Evolutionary conservation across 148 eudicot genomes (phyloP).

Genomic region (Simmondsia chinensis): DNA sequence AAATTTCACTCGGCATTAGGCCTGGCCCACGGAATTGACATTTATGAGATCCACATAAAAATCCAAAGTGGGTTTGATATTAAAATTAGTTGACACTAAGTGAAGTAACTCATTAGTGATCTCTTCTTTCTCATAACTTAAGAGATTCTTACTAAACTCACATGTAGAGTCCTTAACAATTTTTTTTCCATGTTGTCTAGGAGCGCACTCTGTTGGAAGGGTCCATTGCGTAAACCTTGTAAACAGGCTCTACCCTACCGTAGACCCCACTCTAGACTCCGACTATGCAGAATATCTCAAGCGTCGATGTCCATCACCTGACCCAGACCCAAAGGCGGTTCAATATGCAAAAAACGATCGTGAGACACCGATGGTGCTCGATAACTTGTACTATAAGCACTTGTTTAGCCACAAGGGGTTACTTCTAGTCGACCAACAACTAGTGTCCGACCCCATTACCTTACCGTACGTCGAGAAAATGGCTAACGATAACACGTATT

Average conservation of each 20-base stretch:
- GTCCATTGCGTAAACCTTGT: slow-evolving; percentile 65
- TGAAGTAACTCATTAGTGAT: too few species aligned
- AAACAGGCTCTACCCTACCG: slow-evolving; percentile 52
- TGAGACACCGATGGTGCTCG: slow-evolving; percentile 58
- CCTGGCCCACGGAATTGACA: too few species aligned
- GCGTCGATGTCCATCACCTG: slow-evolving; percentile 48
- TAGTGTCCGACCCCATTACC: slow-evolving; percentile 40
- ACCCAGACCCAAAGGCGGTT: slow-evolving; percentile 36
- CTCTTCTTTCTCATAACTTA: too few species aligned
- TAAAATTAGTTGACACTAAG: too few species aligned
- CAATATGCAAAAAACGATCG: slow-evolving; percentile 47
- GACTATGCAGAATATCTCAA: slow-evolving; percentile 51
- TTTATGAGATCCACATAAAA: too few species aligned
- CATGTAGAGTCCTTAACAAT: too few species aligned
- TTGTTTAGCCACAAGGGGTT: slow-evolving; percentile 48
- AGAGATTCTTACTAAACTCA: too few species aligned
- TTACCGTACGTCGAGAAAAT: slow-evolving; percentile 51
- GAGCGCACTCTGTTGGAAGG: slow-evolving; percentile 85
- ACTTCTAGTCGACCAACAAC: slow-evolving; percentile 44
- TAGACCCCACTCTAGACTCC: slow-evolving; percentile 61
- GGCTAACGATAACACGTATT: slow-evolving; percentile 63
- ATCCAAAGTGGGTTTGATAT: too few species aligned
- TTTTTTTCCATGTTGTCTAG: too few species aligned
- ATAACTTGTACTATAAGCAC: slow-evolving; percentile 63
- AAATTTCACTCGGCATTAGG: too few species aligned